A percentile compares a stretch with the other conserved stretches of the same genome.
Conservation (phyloP, 2,329 filamentous ascomycete species). For the Aspergillus sp. region DNA sequence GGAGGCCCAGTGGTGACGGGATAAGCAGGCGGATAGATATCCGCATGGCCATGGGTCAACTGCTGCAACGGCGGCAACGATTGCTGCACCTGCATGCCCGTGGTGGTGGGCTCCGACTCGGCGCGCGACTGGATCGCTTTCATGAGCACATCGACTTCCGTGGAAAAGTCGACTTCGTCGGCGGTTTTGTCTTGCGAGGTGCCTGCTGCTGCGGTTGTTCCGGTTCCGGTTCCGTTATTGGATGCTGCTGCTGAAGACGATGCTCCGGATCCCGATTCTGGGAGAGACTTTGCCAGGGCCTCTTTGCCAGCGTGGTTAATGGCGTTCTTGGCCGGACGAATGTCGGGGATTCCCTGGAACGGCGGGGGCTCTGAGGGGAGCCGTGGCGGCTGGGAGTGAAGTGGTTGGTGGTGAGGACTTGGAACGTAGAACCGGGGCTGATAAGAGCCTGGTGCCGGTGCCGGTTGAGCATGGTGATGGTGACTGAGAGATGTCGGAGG, state of each 20-base stretch:
- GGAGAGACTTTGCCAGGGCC: conserved; percentile 9
- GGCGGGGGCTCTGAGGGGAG: conserved; percentile 23
- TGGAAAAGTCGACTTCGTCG: conserved; percentile 59
- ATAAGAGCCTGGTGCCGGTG: conserved; percentile 16
- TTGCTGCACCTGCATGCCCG: conserved; percentile 12
- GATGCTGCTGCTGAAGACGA: neutral
- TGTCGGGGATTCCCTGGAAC: conserved; percentile 29
- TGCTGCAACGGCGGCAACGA: conserved; percentile 31
- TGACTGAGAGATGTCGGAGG: neutral
- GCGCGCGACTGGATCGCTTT: conserved; percentile 70
- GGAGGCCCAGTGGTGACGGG: conserved; percentile 4
- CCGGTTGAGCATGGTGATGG: neutral
- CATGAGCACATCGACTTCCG: conserved; percentile 81
- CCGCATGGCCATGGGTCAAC: conserved; percentile 18
- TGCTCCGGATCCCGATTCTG: neutral
- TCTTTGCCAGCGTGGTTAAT: conserved; percentile 21
- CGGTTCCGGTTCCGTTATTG: conserved; percentile 1
- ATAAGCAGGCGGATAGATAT: conserved; percentile 16
- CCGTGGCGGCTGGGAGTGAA: conserved; percentile 20
- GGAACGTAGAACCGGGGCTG: conserved; percentile 25
- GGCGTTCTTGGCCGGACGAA: conserved; percentile 31
- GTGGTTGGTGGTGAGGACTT: conserved; percentile 17
- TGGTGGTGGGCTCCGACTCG: conserved; percentile 12
- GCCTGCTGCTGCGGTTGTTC: too few species aligned
- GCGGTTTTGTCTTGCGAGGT: conserved; percentile 34